Conservation (phyloP, 306 rosid genomes). For the Macrotyloma uniflorum region DNA sequence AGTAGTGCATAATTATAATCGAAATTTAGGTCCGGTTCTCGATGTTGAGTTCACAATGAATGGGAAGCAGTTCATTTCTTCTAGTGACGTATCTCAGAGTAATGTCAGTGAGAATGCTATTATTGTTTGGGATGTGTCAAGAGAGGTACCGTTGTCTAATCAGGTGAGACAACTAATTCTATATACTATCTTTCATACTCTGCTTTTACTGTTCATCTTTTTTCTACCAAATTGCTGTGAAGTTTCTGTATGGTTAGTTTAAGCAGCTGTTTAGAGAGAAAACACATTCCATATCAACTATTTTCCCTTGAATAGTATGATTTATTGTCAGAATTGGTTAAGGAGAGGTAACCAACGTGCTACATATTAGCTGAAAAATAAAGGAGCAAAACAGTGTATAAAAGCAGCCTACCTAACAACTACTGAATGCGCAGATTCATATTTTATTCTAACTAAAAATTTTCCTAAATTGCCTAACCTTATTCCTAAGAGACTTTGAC, state of each 20-base stretch:
- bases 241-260: conserved; percentile 18
- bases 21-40: conserved; percentile 77
- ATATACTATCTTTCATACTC: not conserved
- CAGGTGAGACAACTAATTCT: conserved; percentile 67
- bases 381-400: not conserved
- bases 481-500: not conserved
- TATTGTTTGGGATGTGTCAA: conserved; percentile 83
- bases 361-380: not conserved
- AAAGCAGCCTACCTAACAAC: not conserved
- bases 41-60: conserved; percentile 73
- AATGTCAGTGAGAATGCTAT: conserved; percentile 80
- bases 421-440: not conserved
- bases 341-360: not conserved
- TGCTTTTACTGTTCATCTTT: not conserved
- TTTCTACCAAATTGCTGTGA: conserved; percentile 9
- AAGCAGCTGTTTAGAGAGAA: not conserved
- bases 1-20: conserved; percentile 59
- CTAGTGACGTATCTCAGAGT: conserved; percentile 76
- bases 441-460: not conserved
- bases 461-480: not conserved
- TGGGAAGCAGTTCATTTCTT: conserved; percentile 80
- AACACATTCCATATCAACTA: not conserved
- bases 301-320: not conserved
- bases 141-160: conserved; percentile 84
- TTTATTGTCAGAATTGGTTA: not conserved